A percentile compares a stretch with the other conserved stretches of the same genome.
Evolutionary conservation across 2,329 filamentous ascomycete species (phyloP).

Genomic region (Capronia americana): DNA sequence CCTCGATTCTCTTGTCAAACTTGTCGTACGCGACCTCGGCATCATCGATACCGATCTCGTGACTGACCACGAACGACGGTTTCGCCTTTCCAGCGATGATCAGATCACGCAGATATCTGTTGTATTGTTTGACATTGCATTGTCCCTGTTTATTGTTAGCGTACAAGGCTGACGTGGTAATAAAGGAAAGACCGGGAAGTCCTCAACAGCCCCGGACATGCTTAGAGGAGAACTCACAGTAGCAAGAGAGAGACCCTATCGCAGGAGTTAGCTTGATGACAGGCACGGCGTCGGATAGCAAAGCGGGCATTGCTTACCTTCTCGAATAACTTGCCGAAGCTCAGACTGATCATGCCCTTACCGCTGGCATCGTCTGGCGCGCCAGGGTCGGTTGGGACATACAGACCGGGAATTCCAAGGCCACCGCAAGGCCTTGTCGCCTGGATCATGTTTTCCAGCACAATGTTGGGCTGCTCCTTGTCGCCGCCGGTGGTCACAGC

Average conservation of each 20-base stretch:
- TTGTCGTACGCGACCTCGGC: slow-evolving; percentile 68
- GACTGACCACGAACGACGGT: slow-evolving; percentile 70
- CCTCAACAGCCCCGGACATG: background rate
- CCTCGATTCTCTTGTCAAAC: slow-evolving; percentile 70
- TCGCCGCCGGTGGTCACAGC: slow-evolving; percentile 63
- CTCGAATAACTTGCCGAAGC: slow-evolving; percentile 72
- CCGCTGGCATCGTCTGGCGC: slow-evolving; percentile 65
- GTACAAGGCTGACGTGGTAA: slow-evolving; percentile 42
- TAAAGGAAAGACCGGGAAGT: slow-evolving; percentile 20
- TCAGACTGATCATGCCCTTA: slow-evolving; percentile 69
- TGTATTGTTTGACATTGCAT: slow-evolving; percentile 73
- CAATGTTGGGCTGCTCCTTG: slow-evolving; percentile 67
- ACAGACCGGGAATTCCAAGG: slow-evolving; percentile 62
- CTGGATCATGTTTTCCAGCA: slow-evolving; percentile 68
- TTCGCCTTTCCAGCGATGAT: slow-evolving; percentile 70
- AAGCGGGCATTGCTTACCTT: slow-evolving; percentile 53
- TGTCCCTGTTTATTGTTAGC: slow-evolving; percentile 52
- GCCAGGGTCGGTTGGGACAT: slow-evolving; percentile 63
- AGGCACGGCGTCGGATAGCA: too few species aligned
- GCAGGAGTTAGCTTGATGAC: slow-evolving; percentile 1
- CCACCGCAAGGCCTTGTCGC: slow-evolving; percentile 68
- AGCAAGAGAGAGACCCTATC: slow-evolving; percentile 24
- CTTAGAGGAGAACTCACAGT: slow-evolving; percentile 43
- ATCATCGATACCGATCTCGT: slow-evolving; percentile 68
- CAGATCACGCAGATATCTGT: slow-evolving; percentile 69